phyloP scores from a whole-genome alignment of 495 filamentous ascomycete species.

The Neurospora sp. region DNA sequence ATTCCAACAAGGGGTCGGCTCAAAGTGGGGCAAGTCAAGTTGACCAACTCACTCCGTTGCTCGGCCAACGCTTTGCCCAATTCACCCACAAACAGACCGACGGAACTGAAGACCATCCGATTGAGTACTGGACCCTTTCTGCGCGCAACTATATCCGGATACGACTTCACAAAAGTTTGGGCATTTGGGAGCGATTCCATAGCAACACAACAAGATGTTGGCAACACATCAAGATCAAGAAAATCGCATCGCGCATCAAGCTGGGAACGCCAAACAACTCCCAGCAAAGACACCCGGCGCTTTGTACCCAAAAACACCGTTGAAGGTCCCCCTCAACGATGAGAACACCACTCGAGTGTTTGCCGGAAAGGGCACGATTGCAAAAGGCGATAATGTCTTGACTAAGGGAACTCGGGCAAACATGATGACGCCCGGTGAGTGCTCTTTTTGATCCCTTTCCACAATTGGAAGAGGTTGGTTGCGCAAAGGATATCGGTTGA shows the following conservation, averaged over 20 bases:
- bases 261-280: constrained; percentile 65
- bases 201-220: constrained; percentile 44
- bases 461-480: constrained; percentile 43
- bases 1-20: background rate
- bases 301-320: constrained; percentile 71
- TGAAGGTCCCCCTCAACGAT: constrained; percentile 75
- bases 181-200: background rate
- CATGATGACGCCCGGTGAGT: constrained; percentile 59
- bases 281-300: constrained; percentile 72
- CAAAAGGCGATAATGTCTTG: constrained; percentile 44
- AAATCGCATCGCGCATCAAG: constrained; percentile 69
- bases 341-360: constrained; percentile 63
- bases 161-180: background rate
- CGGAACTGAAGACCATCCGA: background rate
- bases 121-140: background rate
- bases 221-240: constrained; percentile 76
- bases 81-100: background rate
- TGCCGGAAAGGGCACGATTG: constrained; percentile 53
- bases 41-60: background rate
- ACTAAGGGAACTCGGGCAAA: constrained; percentile 31
- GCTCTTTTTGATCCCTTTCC: background rate
- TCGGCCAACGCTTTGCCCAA: background rate
- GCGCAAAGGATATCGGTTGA: constrained; percentile 16
- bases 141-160: background rate
- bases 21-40: background rate